These are phyloP conservation scores for Mycena indigotica DNA, from an alignment of 768 basidiomycete genomes.

Conservation along the genomic window DNA sequence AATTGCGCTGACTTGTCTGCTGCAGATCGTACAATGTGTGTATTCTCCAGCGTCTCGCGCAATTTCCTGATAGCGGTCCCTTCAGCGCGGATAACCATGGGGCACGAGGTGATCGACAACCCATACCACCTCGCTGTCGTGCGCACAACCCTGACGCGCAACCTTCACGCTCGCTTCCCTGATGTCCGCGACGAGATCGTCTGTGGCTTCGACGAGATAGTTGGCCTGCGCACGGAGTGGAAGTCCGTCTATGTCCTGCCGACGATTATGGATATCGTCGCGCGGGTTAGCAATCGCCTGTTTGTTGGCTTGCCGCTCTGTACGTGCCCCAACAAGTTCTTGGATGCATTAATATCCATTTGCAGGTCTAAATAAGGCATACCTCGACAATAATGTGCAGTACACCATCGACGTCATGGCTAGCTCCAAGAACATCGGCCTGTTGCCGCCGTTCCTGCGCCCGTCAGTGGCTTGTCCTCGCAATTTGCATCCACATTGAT, in stretches of 20 bases:
- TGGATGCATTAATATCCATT: not conserved
- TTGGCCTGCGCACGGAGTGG: conserved; percentile 40
- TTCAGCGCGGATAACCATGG: not conserved
- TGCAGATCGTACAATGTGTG: not conserved
- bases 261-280: conserved; percentile 36
- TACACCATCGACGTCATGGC: conserved; percentile 33
- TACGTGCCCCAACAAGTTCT: conserved; percentile 25
- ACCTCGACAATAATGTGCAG: conserved; percentile 34
- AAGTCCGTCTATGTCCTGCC: conserved; percentile 29
- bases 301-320: conserved; percentile 54
- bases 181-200: not conserved
- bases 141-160: not conserved
- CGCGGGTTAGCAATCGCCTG: conserved; percentile 43
- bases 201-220: not conserved
- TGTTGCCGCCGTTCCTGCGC: conserved; percentile 36
- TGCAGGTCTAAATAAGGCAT: conserved; percentile 43
- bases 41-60: not conserved
- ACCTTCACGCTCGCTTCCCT: conserved; percentile 2
- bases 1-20: not conserved
- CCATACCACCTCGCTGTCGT: not conserved
- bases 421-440: conserved; percentile 21
- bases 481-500: not conserved
- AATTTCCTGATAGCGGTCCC: not conserved
- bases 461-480: conserved; percentile 25
- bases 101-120: not conserved